Base-by-base conservation (phyloP, 208 protist genomes). In the Acanthamoeba castellanii region DNA sequence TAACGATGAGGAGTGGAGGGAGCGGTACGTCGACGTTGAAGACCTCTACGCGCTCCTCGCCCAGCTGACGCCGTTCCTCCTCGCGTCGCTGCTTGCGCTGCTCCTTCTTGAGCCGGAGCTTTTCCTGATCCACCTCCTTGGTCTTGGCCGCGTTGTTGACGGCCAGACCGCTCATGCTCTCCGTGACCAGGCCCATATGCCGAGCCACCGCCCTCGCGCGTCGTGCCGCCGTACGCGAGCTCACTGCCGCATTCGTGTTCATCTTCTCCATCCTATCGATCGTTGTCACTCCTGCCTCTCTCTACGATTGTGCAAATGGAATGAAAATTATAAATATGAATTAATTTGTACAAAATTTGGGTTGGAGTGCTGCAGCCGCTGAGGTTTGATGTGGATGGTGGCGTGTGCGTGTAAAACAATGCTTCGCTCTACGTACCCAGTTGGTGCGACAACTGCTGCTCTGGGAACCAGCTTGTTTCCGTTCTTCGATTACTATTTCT, bases 81-180 rank as follows among this genome's bases (percentile, higher is more conserved):
- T 78, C 70, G 30, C 70, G 70, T 78, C 70, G 22, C 70, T 42
- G n/a, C 37, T 78, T 34, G 32, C 70, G 70, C 70, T 45, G 70
- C 30, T 78, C 70, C 30, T 78, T 78, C 70, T 78, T 78, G 22
- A 18, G 70, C 30, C 30, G 22, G 70, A 78, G 70, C 30, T 78
- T 78, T n/a, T 78, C 70, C 30, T 78, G 27, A 25, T 78, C 70
- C 8, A 66, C 59, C n/a, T 78, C 70, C 70, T 78, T 78, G 22
- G 61, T n/a, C 70, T 78, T 78, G 70, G 70, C 70, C 11, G 37
- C 70, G 32, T 78, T 78, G 70, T 6, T 42, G 22, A n/a, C 30
- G 13, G 30, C 70, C 16, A 78, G 22, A 30, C 70, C 30, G 9
- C 70, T 1, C 70, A 13, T 5, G 27, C 16, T 22, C 25, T 66